These are phyloP conservation scores for Sugiyamaella pinicola DNA, from an alignment of 1,139 yeast genomes.

Conservation along the genomic window DNA sequence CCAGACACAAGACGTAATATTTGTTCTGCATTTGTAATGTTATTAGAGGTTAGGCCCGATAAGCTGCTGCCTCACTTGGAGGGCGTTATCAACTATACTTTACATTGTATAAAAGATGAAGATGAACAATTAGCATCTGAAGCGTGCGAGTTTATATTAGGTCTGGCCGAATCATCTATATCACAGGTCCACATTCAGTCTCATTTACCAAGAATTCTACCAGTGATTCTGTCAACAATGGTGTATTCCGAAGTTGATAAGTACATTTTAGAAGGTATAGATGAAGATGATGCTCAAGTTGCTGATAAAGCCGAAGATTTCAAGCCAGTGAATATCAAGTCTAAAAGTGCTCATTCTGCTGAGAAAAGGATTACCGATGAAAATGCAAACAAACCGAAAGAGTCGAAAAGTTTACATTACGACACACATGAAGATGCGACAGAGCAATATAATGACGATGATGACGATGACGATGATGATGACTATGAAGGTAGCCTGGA, in stretches of 20 bases:
- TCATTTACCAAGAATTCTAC: constrained; percentile 64
- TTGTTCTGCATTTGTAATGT: constrained; percentile 73
- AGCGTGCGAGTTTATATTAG: constrained; percentile 88
- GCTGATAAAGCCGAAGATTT: constrained; percentile 89
- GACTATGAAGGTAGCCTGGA: constrained; percentile 69
- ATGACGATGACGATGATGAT: constrained; percentile 54
- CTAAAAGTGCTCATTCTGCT: constrained; percentile 62
- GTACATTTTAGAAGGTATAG: constrained; percentile 57
- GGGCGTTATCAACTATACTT: constrained; percentile 81
- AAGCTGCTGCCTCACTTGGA: constrained; percentile 75
- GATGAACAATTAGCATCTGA: constrained; percentile 82
- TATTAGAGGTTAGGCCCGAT: constrained; percentile 80
- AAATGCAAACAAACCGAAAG: constrained; percentile 15
- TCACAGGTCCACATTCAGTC: constrained; percentile 44
- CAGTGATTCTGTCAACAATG: constrained; percentile 78
- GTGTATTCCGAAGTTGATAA: constrained; percentile 85
- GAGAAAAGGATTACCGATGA: constrained; percentile 34
- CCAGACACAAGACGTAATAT: constrained; percentile 69
- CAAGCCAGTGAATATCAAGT: constrained; percentile 71
- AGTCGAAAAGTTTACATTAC: constrained; percentile 22
- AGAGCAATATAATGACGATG: constrained; percentile 46
- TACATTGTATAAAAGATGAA: constrained; percentile 71
- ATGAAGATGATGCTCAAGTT: constrained; percentile 70
- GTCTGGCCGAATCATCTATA: constrained; percentile 66
- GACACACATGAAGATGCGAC: constrained; percentile 30